phyloP scores from a whole-genome alignment of 2,329 filamentous ascomycete species.

The Colletotrichum lindemuthianum region DNA sequence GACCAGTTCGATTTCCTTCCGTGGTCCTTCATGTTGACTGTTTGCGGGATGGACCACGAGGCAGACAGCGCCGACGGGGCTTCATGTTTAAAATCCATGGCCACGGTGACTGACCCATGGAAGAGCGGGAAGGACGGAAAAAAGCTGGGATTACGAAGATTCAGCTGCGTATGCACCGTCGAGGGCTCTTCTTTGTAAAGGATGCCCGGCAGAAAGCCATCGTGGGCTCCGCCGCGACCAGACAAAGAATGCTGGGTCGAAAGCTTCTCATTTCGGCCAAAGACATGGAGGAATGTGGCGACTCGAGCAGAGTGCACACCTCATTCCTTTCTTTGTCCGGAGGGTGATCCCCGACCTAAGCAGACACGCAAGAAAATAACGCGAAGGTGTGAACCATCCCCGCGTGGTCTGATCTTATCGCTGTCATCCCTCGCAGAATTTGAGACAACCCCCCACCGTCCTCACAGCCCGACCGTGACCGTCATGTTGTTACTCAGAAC shows the following conservation, averaged over 20 bases:
- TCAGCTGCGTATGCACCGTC: slow-evolving; percentile 31
- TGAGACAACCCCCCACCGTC: slow-evolving; percentile 27
- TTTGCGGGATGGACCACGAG: slow-evolving; percentile 30
- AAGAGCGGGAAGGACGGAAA: background rate
- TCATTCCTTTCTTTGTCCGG: slow-evolving; percentile 32
- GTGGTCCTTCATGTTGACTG: slow-evolving; percentile 34
- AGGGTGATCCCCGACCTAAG: slow-evolving; percentile 26
- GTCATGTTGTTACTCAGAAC: slow-evolving; percentile 92
- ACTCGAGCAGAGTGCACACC: slow-evolving; percentile 29
- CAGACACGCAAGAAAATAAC: slow-evolving; percentile 10
- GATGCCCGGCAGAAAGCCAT: slow-evolving; percentile 24
- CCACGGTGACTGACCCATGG: slow-evolving; percentile 13
- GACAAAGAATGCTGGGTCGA: slow-evolving; percentile 33
- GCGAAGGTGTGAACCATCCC: slow-evolving; percentile 32
- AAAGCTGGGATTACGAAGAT: slow-evolving; percentile 15
- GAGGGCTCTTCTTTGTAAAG: slow-evolving; percentile 35
- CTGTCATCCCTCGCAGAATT: slow-evolving; percentile 30
- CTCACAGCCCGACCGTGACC: slow-evolving; percentile 75
- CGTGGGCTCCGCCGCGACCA: slow-evolving; percentile 24
- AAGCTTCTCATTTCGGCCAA: slow-evolving; percentile 35
- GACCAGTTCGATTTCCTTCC: slow-evolving; percentile 31
- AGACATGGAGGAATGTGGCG: slow-evolving; percentile 35
- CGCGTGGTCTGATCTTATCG: slow-evolving; percentile 32
- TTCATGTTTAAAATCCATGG: slow-evolving; percentile 33
- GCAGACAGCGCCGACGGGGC: slow-evolving; percentile 26